These are phyloP conservation scores for Phytophthora pluvialis DNA, from an alignment of 352 stramenopile species.

Conservation along the genomic window DNA sequence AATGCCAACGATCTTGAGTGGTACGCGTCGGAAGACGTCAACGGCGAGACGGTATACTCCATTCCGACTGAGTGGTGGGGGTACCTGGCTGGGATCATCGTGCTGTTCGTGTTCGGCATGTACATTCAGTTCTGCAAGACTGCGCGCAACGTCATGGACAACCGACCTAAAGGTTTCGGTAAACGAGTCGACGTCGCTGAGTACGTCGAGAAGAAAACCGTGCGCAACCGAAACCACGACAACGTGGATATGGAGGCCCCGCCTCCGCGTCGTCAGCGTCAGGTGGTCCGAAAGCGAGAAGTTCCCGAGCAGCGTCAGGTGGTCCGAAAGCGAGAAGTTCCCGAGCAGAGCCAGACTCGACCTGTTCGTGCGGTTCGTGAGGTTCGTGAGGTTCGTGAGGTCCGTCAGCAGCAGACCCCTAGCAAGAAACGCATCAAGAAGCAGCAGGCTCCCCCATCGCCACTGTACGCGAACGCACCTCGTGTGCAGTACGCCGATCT, in stretches of 20 bases:
- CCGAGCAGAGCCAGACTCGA: not conserved
- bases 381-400: not conserved
- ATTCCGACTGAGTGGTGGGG: conserved; percentile 55
- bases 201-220: conserved; percentile 32
- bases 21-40: conserved; percentile 32
- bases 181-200: conserved; percentile 7
- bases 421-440: conserved; percentile 17
- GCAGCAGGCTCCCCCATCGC: not conserved
- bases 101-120: conserved; percentile 52
- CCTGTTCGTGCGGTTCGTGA: conserved; percentile 2
- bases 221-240: conserved; percentile 13
- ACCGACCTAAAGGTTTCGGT: conserved; percentile 12
- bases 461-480: not conserved
- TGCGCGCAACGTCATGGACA: conserved; percentile 29
- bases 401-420: conserved; percentile 14
- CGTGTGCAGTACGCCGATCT: conserved; percentile 18
- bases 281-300: conserved; percentile 18
- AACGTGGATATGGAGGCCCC: conserved; percentile 18
- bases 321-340: too few relatives aligned
- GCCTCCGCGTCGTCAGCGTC: not conserved
- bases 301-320: conserved; percentile 6
- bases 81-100: conserved; percentile 48
- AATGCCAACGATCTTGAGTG: conserved; percentile 41
- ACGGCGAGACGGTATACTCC: conserved; percentile 40
- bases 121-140: conserved; percentile 59